Evolutionary conservation across 2,329 filamentous ascomycete species (phyloP).

Genomic region (Exophiala xenobiotica): DNA sequence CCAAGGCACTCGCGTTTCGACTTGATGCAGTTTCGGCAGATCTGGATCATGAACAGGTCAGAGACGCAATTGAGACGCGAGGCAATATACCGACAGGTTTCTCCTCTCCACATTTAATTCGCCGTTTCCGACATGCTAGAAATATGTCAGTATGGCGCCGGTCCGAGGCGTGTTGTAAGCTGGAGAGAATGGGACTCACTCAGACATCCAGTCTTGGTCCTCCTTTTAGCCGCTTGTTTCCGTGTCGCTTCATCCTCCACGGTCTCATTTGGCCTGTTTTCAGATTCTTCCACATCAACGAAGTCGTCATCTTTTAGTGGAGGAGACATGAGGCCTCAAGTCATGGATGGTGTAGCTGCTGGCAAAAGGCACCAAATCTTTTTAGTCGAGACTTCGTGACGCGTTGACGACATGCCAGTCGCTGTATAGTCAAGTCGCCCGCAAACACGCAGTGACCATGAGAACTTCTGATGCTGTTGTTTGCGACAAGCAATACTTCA

Average conservation of each 20-base stretch:
- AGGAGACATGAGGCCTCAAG: slow-evolving; percentile 18
- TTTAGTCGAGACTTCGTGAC: too few relatives aligned
- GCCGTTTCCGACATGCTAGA: slow-evolving; percentile 81
- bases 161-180: too few relatives aligned
- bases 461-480: too few relatives aligned
- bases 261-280: slow-evolving; percentile 41
- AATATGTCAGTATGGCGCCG: slow-evolving; percentile 12
- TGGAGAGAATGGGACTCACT: too few relatives aligned
- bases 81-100: slow-evolving; percentile 38
- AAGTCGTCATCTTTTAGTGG: slow-evolving; percentile 21
- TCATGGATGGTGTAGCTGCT: too few relatives aligned
- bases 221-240: slow-evolving; percentile 53
- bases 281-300: slow-evolving; percentile 33
- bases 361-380: too few relatives aligned
- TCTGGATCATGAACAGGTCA: slow-evolving; percentile 8
- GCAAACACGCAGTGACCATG: too few relatives aligned
- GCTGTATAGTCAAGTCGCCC: too few relatives aligned
- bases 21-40: slow-evolving; percentile 47
- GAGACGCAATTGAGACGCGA: neutral
- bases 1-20: slow-evolving; percentile 46
- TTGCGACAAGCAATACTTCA: too few relatives aligned
- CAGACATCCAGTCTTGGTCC: slow-evolving; percentile 90
- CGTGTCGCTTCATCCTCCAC: slow-evolving; percentile 11
- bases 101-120: slow-evolving; percentile 96
- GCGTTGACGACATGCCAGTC: too few relatives aligned